phyloP scores from a whole-genome alignment of 805 yeast genomes.

The Candida rishiriensis region DNA sequence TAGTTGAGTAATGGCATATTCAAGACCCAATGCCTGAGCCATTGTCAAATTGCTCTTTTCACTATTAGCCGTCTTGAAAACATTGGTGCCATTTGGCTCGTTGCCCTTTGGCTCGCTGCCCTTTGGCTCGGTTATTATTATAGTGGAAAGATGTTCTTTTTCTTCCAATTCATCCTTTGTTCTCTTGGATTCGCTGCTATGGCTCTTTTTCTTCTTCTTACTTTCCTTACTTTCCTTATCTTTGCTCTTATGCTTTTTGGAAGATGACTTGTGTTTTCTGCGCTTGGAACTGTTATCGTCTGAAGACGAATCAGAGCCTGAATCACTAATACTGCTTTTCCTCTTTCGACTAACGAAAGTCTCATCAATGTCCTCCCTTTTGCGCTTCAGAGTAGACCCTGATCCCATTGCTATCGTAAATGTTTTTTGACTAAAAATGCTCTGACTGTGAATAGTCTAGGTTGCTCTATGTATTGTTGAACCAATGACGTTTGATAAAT shows the following conservation, averaged over 20 bases:
- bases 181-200: background rate
- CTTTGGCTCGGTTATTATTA: background rate
- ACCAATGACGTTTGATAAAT: background rate
- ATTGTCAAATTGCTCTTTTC: conserved; percentile 6
- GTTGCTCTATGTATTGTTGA: background rate
- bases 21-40: conserved; percentile 33
- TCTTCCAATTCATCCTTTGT: conserved; percentile 6
- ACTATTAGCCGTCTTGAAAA: background rate
- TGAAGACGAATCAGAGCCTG: too few species aligned
- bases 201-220: conserved; percentile 1
- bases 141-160: background rate
- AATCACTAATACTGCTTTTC: too few species aligned
- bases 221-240: conserved; percentile 2
- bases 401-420: background rate
- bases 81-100: background rate
- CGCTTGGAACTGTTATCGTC: too few species aligned
- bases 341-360: background rate
- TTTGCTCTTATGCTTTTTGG: conserved; percentile 1
- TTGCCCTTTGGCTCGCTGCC: background rate
- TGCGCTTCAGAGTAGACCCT: background rate
- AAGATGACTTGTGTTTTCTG: background rate
- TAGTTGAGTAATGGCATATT: conserved; percentile 49
- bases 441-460: background rate
- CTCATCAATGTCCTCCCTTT: background rate
- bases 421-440: too few species aligned